Evolutionary conservation across 2,329 filamentous ascomycete genomes (phyloP).

Genomic region (Furcasterigmium sp.): DNA sequence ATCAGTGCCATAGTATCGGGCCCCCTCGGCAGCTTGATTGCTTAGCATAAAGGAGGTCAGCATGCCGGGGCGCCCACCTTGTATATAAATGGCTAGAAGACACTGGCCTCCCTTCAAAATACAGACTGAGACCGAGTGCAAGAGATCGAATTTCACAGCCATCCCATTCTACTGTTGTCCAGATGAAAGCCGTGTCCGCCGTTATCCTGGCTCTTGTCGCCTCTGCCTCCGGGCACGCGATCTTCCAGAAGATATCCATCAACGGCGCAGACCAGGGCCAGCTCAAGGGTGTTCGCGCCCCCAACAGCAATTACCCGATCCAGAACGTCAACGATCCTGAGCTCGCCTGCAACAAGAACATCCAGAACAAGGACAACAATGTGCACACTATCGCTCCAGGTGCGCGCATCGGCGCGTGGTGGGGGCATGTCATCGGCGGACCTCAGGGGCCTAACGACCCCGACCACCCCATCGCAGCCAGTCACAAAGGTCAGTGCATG

Average conservation of each 20-base stretch:
- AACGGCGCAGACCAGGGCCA: slow-evolving; percentile 43
- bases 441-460: slow-evolving; percentile 34
- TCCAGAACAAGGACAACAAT: slow-evolving; percentile 25
- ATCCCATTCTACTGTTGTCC: neutral
- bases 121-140: too few relatives aligned
- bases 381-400: slow-evolving; percentile 41
- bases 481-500: slow-evolving; percentile 35
- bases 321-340: slow-evolving; percentile 37
- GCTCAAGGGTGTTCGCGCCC: slow-evolving; percentile 42
- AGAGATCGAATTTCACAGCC: too few relatives aligned
- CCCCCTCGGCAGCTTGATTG: too few relatives aligned
- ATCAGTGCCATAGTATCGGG: too few relatives aligned
- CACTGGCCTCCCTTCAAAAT: too few relatives aligned
- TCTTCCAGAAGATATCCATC: slow-evolving; percentile 39
- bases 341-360: slow-evolving; percentile 41
- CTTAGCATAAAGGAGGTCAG: too few relatives aligned
- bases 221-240: slow-evolving; percentile 30
- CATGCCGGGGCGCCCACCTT: too few relatives aligned
- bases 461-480: slow-evolving; percentile 42
- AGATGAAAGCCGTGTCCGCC: slow-evolving; percentile 10
- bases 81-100: too few relatives aligned
- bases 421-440: slow-evolving; percentile 46
- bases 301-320: slow-evolving; percentile 44
- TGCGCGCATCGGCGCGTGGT: slow-evolving; percentile 41
- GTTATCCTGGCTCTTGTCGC: slow-evolving; percentile 14